phyloP scores from a whole-genome alignment of 140 eudicot species.

The Senecio squalidus region DNA sequence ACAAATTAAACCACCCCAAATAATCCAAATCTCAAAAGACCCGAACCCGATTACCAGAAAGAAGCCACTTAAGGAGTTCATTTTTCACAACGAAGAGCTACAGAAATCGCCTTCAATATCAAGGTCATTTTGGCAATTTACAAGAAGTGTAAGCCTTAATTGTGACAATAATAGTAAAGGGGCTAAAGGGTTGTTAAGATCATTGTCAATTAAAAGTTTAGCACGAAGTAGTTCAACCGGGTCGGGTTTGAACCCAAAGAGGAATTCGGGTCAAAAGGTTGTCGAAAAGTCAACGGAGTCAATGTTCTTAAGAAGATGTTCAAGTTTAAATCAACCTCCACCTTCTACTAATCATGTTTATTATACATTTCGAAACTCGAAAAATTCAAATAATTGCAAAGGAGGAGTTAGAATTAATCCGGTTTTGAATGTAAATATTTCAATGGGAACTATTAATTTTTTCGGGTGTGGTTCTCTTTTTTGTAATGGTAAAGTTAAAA shows the following conservation, averaged over 20 bases:
- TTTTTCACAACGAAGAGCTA: constrained; percentile 24
- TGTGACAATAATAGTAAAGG: constrained; percentile 38
- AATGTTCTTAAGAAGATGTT: constrained; percentile 17
- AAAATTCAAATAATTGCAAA: constrained; percentile 34
- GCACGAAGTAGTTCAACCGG: constrained; percentile 83
- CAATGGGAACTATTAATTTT: constrained; percentile 55
- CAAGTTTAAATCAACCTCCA: constrained; percentile 31
- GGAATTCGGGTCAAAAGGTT: constrained; percentile 19
- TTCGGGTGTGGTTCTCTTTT: constrained; percentile 70
- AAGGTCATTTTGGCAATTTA: constrained; percentile 75
- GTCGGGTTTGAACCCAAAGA: constrained; percentile 63
- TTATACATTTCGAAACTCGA: constrained; percentile 30
- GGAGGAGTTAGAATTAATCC: constrained; percentile 56
- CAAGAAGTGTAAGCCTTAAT: constrained; percentile 68
- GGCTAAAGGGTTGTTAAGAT: constrained; percentile 44
- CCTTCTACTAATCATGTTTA: constrained; percentile 12
- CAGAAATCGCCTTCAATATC: constrained; percentile 24
- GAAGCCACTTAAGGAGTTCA: constrained; percentile 57
- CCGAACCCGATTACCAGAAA: constrained; percentile 27
- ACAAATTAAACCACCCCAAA: constrained; percentile 37
- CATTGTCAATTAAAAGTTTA: constrained; percentile 39
- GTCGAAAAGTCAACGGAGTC: constrained; percentile 26
- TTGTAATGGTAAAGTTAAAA: constrained; percentile 58
- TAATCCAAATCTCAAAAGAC: constrained; percentile 3
- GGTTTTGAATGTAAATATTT: constrained; percentile 58